Conservation (phyloP, 202 grass and related monocot genomes). For the Musa balbisiana region DNA sequence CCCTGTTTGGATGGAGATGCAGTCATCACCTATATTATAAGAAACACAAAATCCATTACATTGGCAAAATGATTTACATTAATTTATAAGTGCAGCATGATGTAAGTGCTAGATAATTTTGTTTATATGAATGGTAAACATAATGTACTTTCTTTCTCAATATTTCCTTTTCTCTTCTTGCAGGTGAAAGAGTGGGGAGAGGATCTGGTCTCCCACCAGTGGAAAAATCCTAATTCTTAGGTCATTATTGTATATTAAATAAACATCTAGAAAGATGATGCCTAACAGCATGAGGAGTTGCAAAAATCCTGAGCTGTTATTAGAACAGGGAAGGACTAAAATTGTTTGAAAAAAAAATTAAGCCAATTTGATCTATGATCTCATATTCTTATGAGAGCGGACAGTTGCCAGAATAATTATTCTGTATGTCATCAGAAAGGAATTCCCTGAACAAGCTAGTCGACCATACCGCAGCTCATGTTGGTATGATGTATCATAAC, state of each 20-base stretch:
- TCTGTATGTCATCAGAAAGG: background rate
- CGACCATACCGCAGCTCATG: constrained; percentile 52
- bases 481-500: constrained; percentile 84
- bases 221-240: no score
- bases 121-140: background rate
- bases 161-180: no score
- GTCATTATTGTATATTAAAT: no score
- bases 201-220: no score
- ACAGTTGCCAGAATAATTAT: no score
- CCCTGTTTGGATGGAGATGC: constrained; percentile 92
- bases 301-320: background rate
- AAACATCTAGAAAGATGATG: background rate
- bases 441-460: background rate
- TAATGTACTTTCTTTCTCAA: no score
- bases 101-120: background rate
- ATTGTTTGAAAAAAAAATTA: no score
- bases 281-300: background rate
- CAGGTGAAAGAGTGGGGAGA: no score
- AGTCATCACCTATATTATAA: constrained; percentile 62
- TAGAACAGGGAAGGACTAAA: no score
- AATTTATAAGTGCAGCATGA: background rate
- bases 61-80: background rate
- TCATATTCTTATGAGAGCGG: no score
- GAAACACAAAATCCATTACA: constrained; percentile 17
- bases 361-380: no score